Percentiles rank a stretch among this genome's conserved stretches.
Conservation (phyloP, 495 filamentous ascomycete genomes). For the Elasticomyces elasticus region DNA sequence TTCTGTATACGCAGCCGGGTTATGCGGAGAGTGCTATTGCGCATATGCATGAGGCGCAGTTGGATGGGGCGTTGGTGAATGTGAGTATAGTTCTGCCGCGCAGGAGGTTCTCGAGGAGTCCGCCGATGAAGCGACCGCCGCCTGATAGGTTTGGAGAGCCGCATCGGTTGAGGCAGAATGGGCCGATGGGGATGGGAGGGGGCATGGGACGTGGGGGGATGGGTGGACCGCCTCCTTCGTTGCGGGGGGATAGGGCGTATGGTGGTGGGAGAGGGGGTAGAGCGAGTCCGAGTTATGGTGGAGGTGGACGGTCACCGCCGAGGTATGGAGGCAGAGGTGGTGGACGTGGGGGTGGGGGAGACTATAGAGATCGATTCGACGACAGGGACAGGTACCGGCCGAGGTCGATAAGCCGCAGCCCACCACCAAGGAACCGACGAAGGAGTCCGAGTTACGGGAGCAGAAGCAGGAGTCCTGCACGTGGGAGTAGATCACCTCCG, state of each 20-base stretch:
- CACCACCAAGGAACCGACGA: slow-evolving; percentile 20
- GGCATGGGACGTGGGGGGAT: slow-evolving; percentile 5
- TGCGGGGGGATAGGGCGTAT: slow-evolving; percentile 17
- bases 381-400: slow-evolving; percentile 18
- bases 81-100: slow-evolving; percentile 92
- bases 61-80: slow-evolving; percentile 78
- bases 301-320: slow-evolving; percentile 32
- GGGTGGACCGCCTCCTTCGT: slow-evolving; percentile 19
- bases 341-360: slow-evolving; percentile 29
- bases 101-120: slow-evolving; percentile 40
- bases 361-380: slow-evolving; percentile 27
- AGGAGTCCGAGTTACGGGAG: slow-evolving; percentile 22
- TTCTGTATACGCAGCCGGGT: slow-evolving; percentile 65
- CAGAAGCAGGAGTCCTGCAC: slow-evolving; percentile 23
- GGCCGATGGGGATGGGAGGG: not conserved
- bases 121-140: slow-evolving; percentile 20
- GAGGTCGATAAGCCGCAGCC: slow-evolving; percentile 33
- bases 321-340: slow-evolving; percentile 25
- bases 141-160: slow-evolving; percentile 17
- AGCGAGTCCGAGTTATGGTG: slow-evolving; percentile 13
- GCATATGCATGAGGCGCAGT: slow-evolving; percentile 95
- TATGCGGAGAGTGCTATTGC: slow-evolving; percentile 85
- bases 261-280: slow-evolving; percentile 27
- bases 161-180: slow-evolving; percentile 4
- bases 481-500: slow-evolving; percentile 27